Evolutionary conservation across 495 filamentous ascomycete species (phyloP).

Genomic region (Talaromyces trachyspermus): DNA sequence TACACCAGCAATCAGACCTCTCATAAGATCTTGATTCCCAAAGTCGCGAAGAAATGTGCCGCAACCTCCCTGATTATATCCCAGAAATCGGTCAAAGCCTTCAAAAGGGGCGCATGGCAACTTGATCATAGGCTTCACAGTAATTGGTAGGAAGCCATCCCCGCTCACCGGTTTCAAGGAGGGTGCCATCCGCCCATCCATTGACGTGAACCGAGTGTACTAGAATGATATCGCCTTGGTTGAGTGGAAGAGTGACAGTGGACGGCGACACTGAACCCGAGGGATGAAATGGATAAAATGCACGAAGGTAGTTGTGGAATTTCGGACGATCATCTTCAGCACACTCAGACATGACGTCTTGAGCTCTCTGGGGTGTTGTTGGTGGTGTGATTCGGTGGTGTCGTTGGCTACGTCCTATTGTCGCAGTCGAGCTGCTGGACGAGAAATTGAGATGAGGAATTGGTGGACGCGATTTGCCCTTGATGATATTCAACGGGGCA

Average conservation of each 20-base stretch:
- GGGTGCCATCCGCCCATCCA: slow-evolving; percentile 98
- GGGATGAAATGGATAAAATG: slow-evolving; percentile 92
- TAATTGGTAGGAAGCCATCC: slow-evolving; percentile 99
- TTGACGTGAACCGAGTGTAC: slow-evolving; percentile 97
- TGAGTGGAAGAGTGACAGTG: slow-evolving; percentile 81
- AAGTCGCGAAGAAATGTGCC: slow-evolving; percentile 62
- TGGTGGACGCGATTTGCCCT: slow-evolving; percentile 45
- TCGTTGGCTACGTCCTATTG: slow-evolving; percentile 13
- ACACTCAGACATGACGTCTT: slow-evolving; percentile 43
- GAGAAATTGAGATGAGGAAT: slow-evolving; percentile 10
- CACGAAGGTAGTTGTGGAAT: slow-evolving; percentile 92
- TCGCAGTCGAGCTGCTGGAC: slow-evolving; percentile 32
- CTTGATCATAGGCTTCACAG: slow-evolving; percentile 86
- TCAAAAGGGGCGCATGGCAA: slow-evolving; percentile 79
- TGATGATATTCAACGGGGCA: slow-evolving; percentile 67
- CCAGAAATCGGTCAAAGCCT: slow-evolving; percentile 86
- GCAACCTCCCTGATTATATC: slow-evolving; percentile 72
- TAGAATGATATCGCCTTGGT: slow-evolving; percentile 84
- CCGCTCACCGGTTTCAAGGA: slow-evolving; percentile 76
- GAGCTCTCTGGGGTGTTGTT: slow-evolving; percentile 56
- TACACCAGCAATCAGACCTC: slow-evolving; percentile 88
- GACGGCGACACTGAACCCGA: slow-evolving; percentile 59
- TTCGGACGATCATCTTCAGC: slow-evolving; percentile 47
- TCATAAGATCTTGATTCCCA: slow-evolving; percentile 81
- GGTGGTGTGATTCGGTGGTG: slow-evolving; percentile 63